Evolutionary conservation across 2,329 filamentous ascomycete species (phyloP).

Genomic region (Aspergillus sp.): DNA sequence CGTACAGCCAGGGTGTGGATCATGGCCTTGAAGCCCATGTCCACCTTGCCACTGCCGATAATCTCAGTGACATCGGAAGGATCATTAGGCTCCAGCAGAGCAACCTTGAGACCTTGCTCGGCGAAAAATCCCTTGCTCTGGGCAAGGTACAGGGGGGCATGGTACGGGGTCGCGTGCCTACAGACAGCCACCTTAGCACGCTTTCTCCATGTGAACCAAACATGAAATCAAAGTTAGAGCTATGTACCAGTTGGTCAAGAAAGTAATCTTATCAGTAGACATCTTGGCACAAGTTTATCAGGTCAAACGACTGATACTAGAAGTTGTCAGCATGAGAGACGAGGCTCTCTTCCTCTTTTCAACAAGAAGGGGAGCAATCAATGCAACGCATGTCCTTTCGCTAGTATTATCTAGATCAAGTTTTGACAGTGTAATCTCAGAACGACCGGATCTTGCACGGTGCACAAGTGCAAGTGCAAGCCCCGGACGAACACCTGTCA

Average conservation of each 20-base stretch:
- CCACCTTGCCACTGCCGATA: slow-evolving; percentile 72
- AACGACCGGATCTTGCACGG: slow-evolving; percentile 37
- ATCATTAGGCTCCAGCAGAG: slow-evolving; percentile 74
- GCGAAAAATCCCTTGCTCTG: slow-evolving; percentile 74
- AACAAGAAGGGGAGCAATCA: slow-evolving; percentile 34
- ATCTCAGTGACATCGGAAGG: slow-evolving; percentile 81
- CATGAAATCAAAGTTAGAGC: too few relatives aligned
- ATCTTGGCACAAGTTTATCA: slow-evolving; percentile 53
- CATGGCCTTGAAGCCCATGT: slow-evolving; percentile 81
- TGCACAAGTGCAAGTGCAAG: not conserved
- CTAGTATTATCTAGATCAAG: slow-evolving; percentile 87
- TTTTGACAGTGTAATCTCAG: slow-evolving; percentile 79
- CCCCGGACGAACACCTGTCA: slow-evolving; percentile 44
- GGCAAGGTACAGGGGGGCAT: slow-evolving; percentile 74
- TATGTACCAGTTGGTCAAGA: slow-evolving; percentile 75
- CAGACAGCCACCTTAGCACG: slow-evolving; percentile 25
- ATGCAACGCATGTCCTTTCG: slow-evolving; percentile 83
- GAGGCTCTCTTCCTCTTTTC: slow-evolving; percentile 13
- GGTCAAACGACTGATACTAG: slow-evolving; percentile 31
- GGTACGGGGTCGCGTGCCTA: slow-evolving; percentile 80
- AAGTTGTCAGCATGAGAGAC: slow-evolving; percentile 26
- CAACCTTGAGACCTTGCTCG: slow-evolving; percentile 74
- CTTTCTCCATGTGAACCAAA: too few relatives aligned
- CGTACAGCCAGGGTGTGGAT: slow-evolving; percentile 73
- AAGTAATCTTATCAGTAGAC: slow-evolving; percentile 83